phyloP scores from a whole-genome alignment of 805 yeast genomes.

The Jamesozyma piceae region DNA sequence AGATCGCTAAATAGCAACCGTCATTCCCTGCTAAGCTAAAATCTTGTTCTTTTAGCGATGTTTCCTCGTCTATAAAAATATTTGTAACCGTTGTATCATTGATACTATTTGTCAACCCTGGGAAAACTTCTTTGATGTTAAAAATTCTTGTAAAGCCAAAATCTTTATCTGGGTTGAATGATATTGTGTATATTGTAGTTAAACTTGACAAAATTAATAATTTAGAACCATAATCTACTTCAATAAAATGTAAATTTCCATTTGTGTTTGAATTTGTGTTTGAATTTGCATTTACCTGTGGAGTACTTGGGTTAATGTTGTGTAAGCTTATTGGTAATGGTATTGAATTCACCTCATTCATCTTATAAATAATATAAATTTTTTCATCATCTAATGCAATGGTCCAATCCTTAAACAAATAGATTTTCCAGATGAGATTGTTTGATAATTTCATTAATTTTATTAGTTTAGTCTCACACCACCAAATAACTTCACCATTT shows the following conservation, averaged over 20 bases:
- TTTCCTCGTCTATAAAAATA: conserved; percentile 22
- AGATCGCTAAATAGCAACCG: conserved; percentile 26
- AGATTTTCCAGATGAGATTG: conserved; percentile 16
- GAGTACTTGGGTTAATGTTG: neutral
- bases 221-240: conserved; percentile 29
- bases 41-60: conserved; percentile 22
- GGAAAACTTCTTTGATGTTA: neutral
- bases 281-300: neutral
- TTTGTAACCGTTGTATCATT: conserved; percentile 12
- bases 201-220: conserved; percentile 17
- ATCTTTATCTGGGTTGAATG: conserved; percentile 18
- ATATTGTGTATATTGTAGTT: conserved; percentile 14
- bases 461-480: conserved; percentile 23
- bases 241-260: conserved; percentile 14
- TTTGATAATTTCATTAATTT: conserved; percentile 15
- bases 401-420: conserved; percentile 19
- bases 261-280: neutral
- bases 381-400: conserved; percentile 18
- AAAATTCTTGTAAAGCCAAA: conserved; percentile 18
- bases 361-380: conserved; percentile 19
- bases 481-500: conserved; percentile 29
- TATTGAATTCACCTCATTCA: conserved; percentile 13
- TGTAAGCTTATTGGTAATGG: conserved; percentile 9
- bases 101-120: conserved; percentile 3
- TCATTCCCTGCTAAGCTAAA: conserved; percentile 25